Percentiles rank a stretch among this genome's conserved stretches.
Evolutionary conservation across 1,284 basidiomycete genomes (phyloP).

Genomic region (Austroboletus sp.): DNA sequence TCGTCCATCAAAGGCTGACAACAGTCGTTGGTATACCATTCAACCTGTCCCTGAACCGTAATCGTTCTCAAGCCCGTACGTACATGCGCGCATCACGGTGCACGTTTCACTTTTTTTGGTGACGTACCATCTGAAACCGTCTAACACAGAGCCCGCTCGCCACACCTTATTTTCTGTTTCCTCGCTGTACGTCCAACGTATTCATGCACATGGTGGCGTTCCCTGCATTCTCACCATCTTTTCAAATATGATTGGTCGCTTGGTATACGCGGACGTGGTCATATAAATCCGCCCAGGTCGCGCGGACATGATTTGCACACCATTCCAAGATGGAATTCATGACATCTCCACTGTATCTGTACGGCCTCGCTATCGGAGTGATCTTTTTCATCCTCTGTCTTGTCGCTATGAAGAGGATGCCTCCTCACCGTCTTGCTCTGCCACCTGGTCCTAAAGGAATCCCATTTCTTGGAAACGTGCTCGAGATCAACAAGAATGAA

Average conservation of each 20-base stretch:
- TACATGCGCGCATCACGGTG: neutral
- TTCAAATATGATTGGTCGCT: neutral
- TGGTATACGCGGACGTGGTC: neutral
- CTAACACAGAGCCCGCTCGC: neutral
- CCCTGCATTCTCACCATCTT: neutral
- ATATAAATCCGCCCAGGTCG: slow-evolving; percentile 6
- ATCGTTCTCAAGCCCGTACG: neutral
- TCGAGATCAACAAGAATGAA: slow-evolving; percentile 20
- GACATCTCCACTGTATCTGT: slow-evolving; percentile 1
- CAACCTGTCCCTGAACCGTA: neutral
- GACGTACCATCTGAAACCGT: slow-evolving; percentile 7
- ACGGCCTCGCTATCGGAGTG: neutral
- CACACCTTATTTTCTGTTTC: neutral
- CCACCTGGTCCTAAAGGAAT: slow-evolving; percentile 29
- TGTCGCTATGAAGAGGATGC: slow-evolving; percentile 4
- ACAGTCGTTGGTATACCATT: neutral
- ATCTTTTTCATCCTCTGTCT: slow-evolving; percentile 7
- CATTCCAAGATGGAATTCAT: slow-evolving; percentile 7
- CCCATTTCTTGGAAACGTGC: slow-evolving; percentile 26
- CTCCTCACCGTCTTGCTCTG: slow-evolving; percentile 18
- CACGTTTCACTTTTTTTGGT: slow-evolving; percentile 8
- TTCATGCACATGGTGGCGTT: neutral
- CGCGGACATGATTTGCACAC: neutral
- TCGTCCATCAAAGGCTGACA: no score
- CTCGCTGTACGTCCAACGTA: neutral